A percentile compares a stretch with the other conserved stretches of the same genome.
Evolutionary conservation across 805 yeast genomes (phyloP).

Genomic region (Starmerella vitae): DNA sequence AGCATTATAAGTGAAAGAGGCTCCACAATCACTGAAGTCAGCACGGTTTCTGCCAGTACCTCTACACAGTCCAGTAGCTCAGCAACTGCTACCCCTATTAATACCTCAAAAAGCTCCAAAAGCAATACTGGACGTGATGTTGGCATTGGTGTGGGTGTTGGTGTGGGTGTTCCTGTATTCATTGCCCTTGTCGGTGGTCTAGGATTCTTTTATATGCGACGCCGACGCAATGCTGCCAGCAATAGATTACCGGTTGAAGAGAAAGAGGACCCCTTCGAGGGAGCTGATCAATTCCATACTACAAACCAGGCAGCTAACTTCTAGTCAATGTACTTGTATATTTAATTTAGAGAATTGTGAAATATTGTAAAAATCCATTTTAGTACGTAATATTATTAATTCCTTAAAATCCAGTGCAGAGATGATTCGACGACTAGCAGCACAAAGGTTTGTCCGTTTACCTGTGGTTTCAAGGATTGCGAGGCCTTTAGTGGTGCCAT

Average conservation of each 20-base stretch:
- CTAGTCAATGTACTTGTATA: conserved; percentile 10
- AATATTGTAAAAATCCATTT: not conserved
- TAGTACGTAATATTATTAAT: not conserved
- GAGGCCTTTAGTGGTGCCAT: too few species aligned
- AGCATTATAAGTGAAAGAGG: conserved; percentile 3
- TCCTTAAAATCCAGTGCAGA: too few species aligned
- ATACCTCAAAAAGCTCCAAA: not conserved
- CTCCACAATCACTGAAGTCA: conserved; percentile 7
- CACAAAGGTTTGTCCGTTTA: not conserved
- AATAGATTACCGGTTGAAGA: conserved; percentile 13
- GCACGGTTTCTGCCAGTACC: conserved; percentile 6
- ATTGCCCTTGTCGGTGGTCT: conserved; percentile 28
- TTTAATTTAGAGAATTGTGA: not conserved
- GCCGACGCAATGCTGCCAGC: conserved; percentile 10
- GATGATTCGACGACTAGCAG: not conserved
- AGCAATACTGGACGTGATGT: conserved; percentile 30
- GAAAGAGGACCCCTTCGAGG: conserved; percentile 27
- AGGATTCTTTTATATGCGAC: conserved; percentile 13
- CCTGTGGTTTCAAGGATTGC: too few species aligned
- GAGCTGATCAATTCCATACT: conserved; percentile 29
- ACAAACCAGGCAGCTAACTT: conserved; percentile 28
- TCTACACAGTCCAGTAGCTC: not conserved
- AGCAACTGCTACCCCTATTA: not conserved
- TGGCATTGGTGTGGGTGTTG: conserved; percentile 57
- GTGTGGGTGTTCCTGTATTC: conserved; percentile 54